Base-by-base conservation (phyloP, 352 stramenopile genomes). In the Phytophthora brassicae region DNA sequence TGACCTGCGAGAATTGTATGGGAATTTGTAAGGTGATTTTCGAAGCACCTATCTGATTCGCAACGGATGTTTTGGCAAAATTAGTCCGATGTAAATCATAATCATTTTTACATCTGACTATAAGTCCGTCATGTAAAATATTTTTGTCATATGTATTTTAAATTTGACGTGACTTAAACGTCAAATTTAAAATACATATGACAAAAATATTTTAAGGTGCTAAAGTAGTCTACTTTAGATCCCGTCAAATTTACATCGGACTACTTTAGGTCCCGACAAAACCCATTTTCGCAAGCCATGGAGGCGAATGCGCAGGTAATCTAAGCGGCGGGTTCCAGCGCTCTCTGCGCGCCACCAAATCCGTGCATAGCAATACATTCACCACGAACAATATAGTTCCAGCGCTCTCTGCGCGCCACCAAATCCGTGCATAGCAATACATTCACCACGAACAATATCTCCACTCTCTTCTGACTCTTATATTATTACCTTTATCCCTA, bases 251-350 rank as follows among this genome's bases (percentile, higher is more conserved):
- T n/a, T n/a, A n/a, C n/a, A n/a, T n/a, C n/a, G n/a, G n/a, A n/a
- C n/a, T 44, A 24, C 22, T 24, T 44, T 44, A 44, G 38, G n/a
- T n/a, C 5, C 35, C 16, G 6, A 8, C 16, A 41, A 20, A 4
- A 41, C 35, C 16, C 35, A 41, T 41, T 41, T 41, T 41, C 5
- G 4, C 16, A 51, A 64, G 36, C 29, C 41, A 70, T 70, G 62
- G 56, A 70, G 35, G 38, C 42, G 16, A 61, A 70, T 41, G 36
- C 62, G 35, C 62, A 66, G 63, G 63, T 70, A 56, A 3, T 31
- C 4, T 48, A 6, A 8, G 24, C 22, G 19, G 22, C 19, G 17
- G n/a, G 13, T 46, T 46, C 17, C 14, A 17, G n/a, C 29, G 35
- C 51, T 60, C 13, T 11, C 11, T 46, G 35, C 41, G 16, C 26